Evolutionary conservation across 257 asterid genomes (phyloP).

Genomic region (Ilex asprella): DNA sequence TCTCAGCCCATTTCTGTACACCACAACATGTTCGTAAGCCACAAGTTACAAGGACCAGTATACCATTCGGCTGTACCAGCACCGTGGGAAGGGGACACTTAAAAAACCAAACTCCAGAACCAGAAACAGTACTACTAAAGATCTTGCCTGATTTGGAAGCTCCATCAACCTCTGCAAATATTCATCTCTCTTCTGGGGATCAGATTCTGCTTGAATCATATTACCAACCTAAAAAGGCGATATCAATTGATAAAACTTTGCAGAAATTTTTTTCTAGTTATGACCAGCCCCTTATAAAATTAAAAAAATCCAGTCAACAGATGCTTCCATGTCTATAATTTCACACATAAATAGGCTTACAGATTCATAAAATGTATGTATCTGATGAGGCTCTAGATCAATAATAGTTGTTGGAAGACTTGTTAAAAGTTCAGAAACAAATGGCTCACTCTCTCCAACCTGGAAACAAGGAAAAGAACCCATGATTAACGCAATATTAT

Average conservation of each 20-base stretch:
- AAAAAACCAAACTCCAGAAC: slow-evolving; percentile 1
- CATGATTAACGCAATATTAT: slow-evolving; percentile 5
- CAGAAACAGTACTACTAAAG: slow-evolving; percentile 3
- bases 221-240: slow-evolving; percentile 62
- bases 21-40: slow-evolving; percentile 21
- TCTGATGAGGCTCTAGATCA: slow-evolving; percentile 96
- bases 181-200: slow-evolving; percentile 85
- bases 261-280: background rate
- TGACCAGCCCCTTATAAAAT: background rate
- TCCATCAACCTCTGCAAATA: slow-evolving; percentile 85
- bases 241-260: background rate
- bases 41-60: slow-evolving; percentile 3
- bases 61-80: background rate
- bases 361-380: slow-evolving; percentile 94
- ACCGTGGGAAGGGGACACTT: background rate
- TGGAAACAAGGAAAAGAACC: slow-evolving; percentile 25
- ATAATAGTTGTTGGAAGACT: slow-evolving; percentile 77
- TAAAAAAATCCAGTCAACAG: slow-evolving; percentile 6
- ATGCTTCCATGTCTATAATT: no score
- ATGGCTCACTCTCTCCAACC: slow-evolving; percentile 96
- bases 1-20: slow-evolving; percentile 92
- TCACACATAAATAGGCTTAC: slow-evolving; percentile 32
- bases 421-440: slow-evolving; percentile 87
- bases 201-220: slow-evolving; percentile 96
- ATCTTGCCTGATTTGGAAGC: slow-evolving; percentile 82